Evolutionary conservation across 129 eudicot species (phyloP).

Genomic region (Pittosporum tobira): DNA sequence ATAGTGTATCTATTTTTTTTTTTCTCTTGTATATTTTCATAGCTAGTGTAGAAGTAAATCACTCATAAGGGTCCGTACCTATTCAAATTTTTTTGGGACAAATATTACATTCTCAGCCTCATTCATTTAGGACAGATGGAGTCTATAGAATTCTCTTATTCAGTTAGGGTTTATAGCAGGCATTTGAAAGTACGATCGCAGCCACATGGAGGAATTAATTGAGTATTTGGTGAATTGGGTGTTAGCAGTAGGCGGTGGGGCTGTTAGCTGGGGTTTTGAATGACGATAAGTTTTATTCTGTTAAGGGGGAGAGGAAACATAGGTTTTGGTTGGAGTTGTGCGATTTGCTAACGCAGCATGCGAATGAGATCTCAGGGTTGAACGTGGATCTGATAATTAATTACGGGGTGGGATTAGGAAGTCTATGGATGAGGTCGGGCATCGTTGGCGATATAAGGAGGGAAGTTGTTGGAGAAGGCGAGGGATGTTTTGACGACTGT

Average conservation of each 20-base stretch:
- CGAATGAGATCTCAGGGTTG: constrained; percentile 65
- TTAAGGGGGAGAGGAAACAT: constrained; percentile 86
- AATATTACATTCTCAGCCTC: no score
- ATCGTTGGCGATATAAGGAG: constrained; percentile 68
- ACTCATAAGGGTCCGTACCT: no score
- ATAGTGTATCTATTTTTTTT: no score
- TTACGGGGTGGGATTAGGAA: constrained; percentile 96
- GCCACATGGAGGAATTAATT: constrained; percentile 75
- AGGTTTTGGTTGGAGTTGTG: constrained; percentile 84
- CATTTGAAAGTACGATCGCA: constrained; percentile 79
- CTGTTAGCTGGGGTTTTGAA: constrained; percentile 88
- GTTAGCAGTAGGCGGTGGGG: constrained; percentile 88
- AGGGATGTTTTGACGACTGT: constrained; percentile 83
- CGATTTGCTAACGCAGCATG: constrained; percentile 79
- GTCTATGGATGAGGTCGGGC: constrained; percentile 97
- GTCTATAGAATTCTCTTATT: no score
- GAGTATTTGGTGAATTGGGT: constrained; percentile 64
- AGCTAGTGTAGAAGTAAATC: no score
- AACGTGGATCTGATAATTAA: constrained; percentile 84
- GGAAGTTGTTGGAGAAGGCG: constrained; percentile 73
- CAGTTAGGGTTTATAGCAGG: constrained; percentile 87
- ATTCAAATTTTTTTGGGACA: no score
- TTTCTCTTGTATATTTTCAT: no score
- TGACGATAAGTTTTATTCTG: constrained; percentile 64
- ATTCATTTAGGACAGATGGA: no score